Conservation (phyloP, 257 asterid genomes). For the Mitragyna speciosa region DNA sequence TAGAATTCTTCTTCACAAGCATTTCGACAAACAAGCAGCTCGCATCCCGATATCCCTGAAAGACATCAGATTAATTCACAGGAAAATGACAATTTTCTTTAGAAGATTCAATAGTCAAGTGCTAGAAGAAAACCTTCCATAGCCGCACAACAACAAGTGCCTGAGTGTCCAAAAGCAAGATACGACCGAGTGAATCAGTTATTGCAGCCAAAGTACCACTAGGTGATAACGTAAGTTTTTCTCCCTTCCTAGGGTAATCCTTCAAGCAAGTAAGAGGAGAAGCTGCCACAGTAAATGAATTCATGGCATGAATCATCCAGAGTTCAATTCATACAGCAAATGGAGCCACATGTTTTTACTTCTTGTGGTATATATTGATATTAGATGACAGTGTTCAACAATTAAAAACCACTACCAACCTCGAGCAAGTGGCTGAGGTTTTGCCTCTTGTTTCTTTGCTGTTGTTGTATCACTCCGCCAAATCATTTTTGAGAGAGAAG, state of each 20-base stretch:
- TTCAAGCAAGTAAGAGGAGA: constrained; percentile 84
- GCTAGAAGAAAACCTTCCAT: constrained; percentile 69
- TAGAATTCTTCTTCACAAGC: constrained; percentile 61
- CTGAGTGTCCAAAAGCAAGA: constrained; percentile 90
- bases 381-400: neutral
- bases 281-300: constrained; percentile 53
- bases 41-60: constrained; percentile 98
- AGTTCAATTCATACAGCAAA: neutral
- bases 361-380: too few species aligned
- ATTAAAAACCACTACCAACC: constrained; percentile 46
- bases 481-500: constrained; percentile 76
- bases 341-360: neutral
- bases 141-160: constrained; percentile 92
- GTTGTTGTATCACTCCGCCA: constrained; percentile 72
- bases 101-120: neutral
- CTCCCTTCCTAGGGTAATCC: constrained; percentile 96
- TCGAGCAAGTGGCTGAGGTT: constrained; percentile 77
- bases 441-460: constrained; percentile 60
- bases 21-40: constrained; percentile 92
- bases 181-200: constrained; percentile 97
- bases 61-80: constrained; percentile 15
- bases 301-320: constrained; percentile 18
- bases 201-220: constrained; percentile 95
- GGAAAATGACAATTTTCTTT: neutral
- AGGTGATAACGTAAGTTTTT: constrained; percentile 90